A percentile compares a stretch with the other conserved stretches of the same genome.
Conservation (phyloP, 2,329 filamentous ascomycete genomes). For the Fusarium pseudocircinatum region DNA sequence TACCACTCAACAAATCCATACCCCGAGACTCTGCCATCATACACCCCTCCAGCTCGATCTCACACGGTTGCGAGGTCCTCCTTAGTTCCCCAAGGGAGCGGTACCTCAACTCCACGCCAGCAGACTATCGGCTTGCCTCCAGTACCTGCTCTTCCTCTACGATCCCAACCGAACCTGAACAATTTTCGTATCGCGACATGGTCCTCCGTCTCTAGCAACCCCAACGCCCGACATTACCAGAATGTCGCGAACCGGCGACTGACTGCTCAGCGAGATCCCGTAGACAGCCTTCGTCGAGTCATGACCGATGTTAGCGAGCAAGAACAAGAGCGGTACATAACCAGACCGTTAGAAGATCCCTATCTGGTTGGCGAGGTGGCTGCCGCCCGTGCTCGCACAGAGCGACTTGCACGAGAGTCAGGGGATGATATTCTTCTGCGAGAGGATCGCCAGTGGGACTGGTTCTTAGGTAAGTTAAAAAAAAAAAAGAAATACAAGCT, state of each 20-base stretch:
- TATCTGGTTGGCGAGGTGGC: conserved; percentile 74
- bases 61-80: conserved; percentile 25
- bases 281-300: conserved; percentile 40
- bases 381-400: conserved; percentile 65
- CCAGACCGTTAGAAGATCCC: conserved; percentile 71
- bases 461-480: conserved; percentile 62
- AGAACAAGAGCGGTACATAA: conserved; percentile 31
- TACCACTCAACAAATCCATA: conserved; percentile 67
- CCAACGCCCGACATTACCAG: conserved; percentile 69
- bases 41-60: conserved; percentile 52
- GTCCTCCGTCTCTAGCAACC: conserved; percentile 65
- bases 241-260: conserved; percentile 71
- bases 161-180: conserved; percentile 55
- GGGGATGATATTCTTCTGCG: conserved; percentile 63
- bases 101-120: conserved; percentile 43
- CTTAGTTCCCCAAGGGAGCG: conserved; percentile 32
- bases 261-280: conserved; percentile 53
- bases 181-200: conserved; percentile 68
- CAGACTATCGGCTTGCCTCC: conserved; percentile 61
- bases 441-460: conserved; percentile 70
- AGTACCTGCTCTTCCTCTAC: conserved; percentile 54
- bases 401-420: conserved; percentile 65
- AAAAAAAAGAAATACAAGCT: not conserved
- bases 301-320: conserved; percentile 31
- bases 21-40: conserved; percentile 60